Base-by-base conservation (phyloP, 225 moss, liverwort and hornwort genomes). In the Marchantia polymorpha region DNA sequence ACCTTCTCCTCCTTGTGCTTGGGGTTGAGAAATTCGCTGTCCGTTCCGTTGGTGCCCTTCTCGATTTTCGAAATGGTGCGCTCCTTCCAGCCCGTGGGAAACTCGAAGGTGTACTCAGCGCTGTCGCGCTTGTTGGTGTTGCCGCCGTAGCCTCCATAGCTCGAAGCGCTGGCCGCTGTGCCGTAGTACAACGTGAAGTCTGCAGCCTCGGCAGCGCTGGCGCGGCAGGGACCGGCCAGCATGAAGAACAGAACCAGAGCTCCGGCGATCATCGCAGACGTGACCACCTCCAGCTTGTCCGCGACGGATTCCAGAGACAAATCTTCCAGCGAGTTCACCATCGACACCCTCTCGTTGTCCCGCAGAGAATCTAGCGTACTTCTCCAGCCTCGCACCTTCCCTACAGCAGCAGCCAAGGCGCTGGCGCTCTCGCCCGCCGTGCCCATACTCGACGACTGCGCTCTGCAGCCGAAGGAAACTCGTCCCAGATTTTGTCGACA, bases 31-130 rank as follows among this genome's bases (percentile, higher is more conserved):
- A 99, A 95, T 78, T 95, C 92, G 9, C 93, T 93, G 50, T 99
- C 99, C 6, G 99, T 99, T 74, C 99, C 99, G 61, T 99, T 99
- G 1, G 99, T 99, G 50, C 99, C 99, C 79, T 99, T 99, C 92
- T 99, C 95, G 72, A 93, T 85, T 85, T 99, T 99, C 15, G 99
- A 95, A 75, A 99, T 99, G 63, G 84, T 84, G 72, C 95, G 91
- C 89, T 99, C 99, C 84, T 99, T 99, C 99, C 99, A 99, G 17
- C 92, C 95, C 86, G 89, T 85, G 0, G 99, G 99, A 75, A 92
- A 91, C 60, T 91, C 90, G 46, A 95, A 99, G 50, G 89, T 84
- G 84, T 99, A 99, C 86, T 99, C 99, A 7, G 99, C 99, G 51
- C 91, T 90, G 80, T 93, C 92, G 60, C 87, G 88, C 89, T 99